Evolutionary conservation across 1,284 basidiomycete genomes (phyloP).

Genomic region (Leccinum pachyderme): DNA sequence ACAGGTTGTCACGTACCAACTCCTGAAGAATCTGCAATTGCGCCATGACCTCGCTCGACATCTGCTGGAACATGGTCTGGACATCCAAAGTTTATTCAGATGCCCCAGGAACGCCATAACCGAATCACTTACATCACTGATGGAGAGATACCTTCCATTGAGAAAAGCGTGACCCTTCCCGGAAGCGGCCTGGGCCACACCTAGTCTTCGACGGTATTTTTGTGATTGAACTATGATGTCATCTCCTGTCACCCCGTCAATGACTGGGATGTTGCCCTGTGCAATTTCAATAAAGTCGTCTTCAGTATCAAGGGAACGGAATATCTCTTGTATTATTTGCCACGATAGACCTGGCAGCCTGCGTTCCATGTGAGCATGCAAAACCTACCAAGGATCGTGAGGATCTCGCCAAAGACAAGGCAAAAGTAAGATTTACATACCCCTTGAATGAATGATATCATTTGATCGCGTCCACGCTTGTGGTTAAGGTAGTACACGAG

Average conservation of each 20-base stretch:
- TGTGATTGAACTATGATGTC: conserved; percentile 42
- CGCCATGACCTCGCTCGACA: conserved; percentile 61
- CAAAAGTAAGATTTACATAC: conserved; percentile 38
- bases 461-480: conserved; percentile 59
- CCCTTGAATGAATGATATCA: conserved; percentile 57
- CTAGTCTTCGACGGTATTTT: conserved; percentile 55
- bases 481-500: conserved; percentile 68
- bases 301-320: conserved; percentile 36
- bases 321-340: conserved; percentile 42
- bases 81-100: conserved; percentile 3
- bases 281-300: conserved; percentile 44
- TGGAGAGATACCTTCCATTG: conserved; percentile 79
- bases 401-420: neutral
- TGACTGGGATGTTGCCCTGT: conserved; percentile 29
- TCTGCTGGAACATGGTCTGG: conserved; percentile 63
- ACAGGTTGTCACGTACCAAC: conserved; percentile 44
- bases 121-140: conserved; percentile 62
- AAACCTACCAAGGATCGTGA: conserved; percentile 29
- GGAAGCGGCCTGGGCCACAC: conserved; percentile 25
- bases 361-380: conserved; percentile 35
- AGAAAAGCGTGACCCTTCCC: conserved; percentile 72
- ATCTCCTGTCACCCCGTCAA: conserved; percentile 20
- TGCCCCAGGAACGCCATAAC: neutral
- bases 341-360: conserved; percentile 44
- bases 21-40: conserved; percentile 75